Conservation (phyloP, 2,329 filamentous ascomycete species). For the Sporothrix schenckii region DNA sequence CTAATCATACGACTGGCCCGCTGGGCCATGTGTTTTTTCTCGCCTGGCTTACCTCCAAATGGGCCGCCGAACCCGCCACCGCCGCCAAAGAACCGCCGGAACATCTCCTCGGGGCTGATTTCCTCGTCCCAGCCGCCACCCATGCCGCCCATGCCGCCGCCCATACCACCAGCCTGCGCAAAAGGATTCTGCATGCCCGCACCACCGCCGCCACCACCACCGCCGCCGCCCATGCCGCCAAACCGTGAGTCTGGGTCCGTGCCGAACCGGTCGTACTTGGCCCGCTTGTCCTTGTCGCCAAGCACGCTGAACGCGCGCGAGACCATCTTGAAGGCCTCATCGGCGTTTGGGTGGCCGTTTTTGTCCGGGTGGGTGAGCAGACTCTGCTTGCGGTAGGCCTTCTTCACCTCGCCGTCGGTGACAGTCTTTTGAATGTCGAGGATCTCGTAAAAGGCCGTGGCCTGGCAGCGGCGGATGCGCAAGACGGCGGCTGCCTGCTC, state of each 20-base stretch:
- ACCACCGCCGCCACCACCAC: constrained; percentile 44
- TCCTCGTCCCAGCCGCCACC: constrained; percentile 80
- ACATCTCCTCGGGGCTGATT: constrained; percentile 94
- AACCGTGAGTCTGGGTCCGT: constrained; percentile 92
- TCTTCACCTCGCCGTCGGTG: constrained; percentile 88
- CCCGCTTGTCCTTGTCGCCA: constrained; percentile 89
- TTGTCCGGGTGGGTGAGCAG: constrained; percentile 97
- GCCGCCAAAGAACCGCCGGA: constrained; percentile 89
- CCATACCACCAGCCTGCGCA: constrained; percentile 46
- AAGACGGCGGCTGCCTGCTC: constrained; percentile 92
- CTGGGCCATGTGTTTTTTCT: background rate
- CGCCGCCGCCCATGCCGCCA: constrained; percentile 56
- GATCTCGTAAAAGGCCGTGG: constrained; percentile 96
- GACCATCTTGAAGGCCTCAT: constrained; percentile 99
- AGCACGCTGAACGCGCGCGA: constrained; percentile 90
- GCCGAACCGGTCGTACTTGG: constrained; percentile 84
- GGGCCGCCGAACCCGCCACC: constrained; percentile 60
- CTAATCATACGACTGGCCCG: no score
- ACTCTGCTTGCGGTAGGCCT: constrained; percentile 93
- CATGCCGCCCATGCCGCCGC: constrained; percentile 57
- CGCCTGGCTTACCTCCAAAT: constrained; percentile 46
- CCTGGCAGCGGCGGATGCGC: constrained; percentile 78
- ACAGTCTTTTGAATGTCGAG: constrained; percentile 68
- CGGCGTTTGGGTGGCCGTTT: constrained; percentile 92
- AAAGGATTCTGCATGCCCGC: constrained; percentile 44